These are phyloP conservation scores for Croton laevigatus DNA, from an alignment of 441 rosid species.

Conservation along the genomic window DNA sequence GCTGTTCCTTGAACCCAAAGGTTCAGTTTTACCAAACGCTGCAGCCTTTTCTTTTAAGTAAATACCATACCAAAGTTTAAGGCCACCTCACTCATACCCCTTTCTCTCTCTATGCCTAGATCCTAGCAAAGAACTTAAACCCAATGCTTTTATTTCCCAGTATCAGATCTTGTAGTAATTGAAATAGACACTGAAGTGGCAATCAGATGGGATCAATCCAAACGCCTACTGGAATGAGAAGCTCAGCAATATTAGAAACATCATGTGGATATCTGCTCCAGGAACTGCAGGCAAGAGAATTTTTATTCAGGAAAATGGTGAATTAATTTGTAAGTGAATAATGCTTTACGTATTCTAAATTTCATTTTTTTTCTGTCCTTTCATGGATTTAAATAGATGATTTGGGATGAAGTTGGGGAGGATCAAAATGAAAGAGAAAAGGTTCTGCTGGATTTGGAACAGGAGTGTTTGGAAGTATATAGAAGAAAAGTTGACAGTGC, in stretches of 20 bases:
- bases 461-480: conserved; percentile 90
- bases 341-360: conserved; percentile 10
- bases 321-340: conserved; percentile 3
- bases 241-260: conserved; percentile 63
- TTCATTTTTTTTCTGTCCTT: conserved; percentile 4
- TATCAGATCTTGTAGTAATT: conserved; percentile 20
- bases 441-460: conserved; percentile 81
- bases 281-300: conserved; percentile 75
- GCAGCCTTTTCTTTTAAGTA: conserved; percentile 87
- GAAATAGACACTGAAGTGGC: conserved; percentile 9
- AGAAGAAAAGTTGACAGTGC: conserved; percentile 97
- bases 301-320: not conserved
- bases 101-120: conserved; percentile 21
- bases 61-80: conserved; percentile 46
- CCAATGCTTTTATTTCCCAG: conserved; percentile 22
- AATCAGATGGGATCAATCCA: conserved; percentile 66
- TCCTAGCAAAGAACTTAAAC: conserved; percentile 27
- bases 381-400: conserved; percentile 54
- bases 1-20: conserved; percentile 75
- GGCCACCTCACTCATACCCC: conserved; percentile 26
- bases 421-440: conserved; percentile 75
- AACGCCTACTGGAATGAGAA: conserved; percentile 60
- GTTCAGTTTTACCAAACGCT: conserved; percentile 62
- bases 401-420: conserved; percentile 99
- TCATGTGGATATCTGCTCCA: conserved; percentile 93